phyloP scores from a whole-genome alignment of 345 rosid genomes.

The Eucalyptus pauciflora region DNA sequence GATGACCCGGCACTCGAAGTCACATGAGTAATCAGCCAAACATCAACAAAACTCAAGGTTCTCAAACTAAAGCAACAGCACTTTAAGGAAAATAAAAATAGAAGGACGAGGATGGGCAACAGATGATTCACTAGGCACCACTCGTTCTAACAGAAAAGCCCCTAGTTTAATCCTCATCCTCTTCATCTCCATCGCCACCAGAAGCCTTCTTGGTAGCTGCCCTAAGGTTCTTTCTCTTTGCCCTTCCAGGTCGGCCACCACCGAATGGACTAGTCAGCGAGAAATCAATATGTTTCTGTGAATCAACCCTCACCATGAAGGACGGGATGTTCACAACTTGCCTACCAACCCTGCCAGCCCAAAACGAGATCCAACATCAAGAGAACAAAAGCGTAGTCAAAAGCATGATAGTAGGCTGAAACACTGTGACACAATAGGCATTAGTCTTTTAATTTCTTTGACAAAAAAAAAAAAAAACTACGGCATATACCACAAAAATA shows the following conservation, averaged over 20 bases:
- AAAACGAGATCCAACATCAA: not conserved
- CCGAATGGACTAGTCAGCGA: constrained; percentile 31
- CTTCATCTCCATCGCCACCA: constrained; percentile 43
- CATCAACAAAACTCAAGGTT: not conserved
- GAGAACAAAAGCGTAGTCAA: not conserved
- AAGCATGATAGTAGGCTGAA: not conserved
- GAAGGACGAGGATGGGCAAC: not conserved
- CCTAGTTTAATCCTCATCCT: constrained; percentile 18
- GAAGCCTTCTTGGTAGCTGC: constrained; percentile 36
- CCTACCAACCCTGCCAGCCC: constrained; percentile 29
- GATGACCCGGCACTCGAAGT: not conserved
- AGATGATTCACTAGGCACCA: not conserved
- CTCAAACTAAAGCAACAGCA: not conserved
- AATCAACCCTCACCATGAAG: constrained; percentile 38
- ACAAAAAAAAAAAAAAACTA: not conserved
- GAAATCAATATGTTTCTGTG: constrained; percentile 39
- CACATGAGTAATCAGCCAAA: not conserved
- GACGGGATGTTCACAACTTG: constrained; percentile 40
- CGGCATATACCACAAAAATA: not conserved
- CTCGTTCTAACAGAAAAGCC: not conserved
- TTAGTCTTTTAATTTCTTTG: not conserved
- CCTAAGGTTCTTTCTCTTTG: constrained; percentile 36
- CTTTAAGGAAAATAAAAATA: not conserved
- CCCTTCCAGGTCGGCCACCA: constrained; percentile 40
- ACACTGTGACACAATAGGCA: not conserved